Conservation (phyloP, 179 eudicot genomes). For the Beta macrorhiza region DNA sequence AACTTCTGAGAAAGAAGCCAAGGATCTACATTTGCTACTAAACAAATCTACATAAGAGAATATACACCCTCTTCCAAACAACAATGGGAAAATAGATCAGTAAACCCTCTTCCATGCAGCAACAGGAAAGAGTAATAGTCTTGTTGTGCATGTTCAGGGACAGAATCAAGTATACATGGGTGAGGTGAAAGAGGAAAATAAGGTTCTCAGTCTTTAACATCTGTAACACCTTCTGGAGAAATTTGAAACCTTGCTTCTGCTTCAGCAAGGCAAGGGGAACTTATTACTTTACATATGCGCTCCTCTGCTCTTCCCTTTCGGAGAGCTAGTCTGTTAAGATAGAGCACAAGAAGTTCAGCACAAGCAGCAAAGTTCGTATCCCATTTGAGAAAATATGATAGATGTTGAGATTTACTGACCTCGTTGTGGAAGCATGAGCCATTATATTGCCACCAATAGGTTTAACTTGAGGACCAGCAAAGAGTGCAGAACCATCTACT, state of each 20-base stretch:
- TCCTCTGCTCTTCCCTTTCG: slow-evolving; percentile 95
- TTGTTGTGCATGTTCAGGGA: neutral
- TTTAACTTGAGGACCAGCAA: slow-evolving; percentile 93
- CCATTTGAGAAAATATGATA: slow-evolving; percentile 1
- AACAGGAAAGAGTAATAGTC: neutral
- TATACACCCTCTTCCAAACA: slow-evolving; percentile 7
- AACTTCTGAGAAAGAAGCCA: neutral
- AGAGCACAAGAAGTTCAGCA: neutral
- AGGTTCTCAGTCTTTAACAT: slow-evolving; percentile 68
- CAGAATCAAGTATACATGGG: slow-evolving; percentile 10
- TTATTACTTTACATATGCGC: slow-evolving; percentile 93
- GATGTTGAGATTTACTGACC: slow-evolving; percentile 39
- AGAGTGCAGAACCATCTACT: slow-evolving; percentile 93
- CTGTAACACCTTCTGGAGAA: slow-evolving; percentile 68
- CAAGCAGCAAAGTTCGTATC: neutral
- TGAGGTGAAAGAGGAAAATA: neutral
- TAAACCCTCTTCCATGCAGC: neutral
- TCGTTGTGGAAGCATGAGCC: slow-evolving; percentile 98
- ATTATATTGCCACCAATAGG: slow-evolving; percentile 99
- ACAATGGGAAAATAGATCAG: neutral
- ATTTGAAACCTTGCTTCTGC: slow-evolving; percentile 97
- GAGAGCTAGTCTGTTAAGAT: slow-evolving; percentile 66
- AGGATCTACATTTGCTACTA: slow-evolving; percentile 14
- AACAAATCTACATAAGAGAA: slow-evolving; percentile 1
- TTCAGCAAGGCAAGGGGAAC: slow-evolving; percentile 95